Evolutionary conservation across 108 stramenopile genomes (phyloP).

Genomic region (Fragilariopsis cylindrus): DNA sequence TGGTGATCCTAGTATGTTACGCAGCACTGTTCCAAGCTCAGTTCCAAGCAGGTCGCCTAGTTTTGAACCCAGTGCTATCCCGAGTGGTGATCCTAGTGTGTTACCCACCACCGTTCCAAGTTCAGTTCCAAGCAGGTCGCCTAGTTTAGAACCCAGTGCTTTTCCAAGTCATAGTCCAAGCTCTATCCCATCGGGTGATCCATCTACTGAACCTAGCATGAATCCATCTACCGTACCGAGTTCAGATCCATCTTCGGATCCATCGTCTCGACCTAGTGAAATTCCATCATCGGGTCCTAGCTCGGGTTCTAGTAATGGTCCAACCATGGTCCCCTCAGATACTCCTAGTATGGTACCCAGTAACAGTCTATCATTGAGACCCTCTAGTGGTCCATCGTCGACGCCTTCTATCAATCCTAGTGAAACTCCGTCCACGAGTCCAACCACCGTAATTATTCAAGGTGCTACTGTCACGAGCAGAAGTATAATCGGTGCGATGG

Average conservation of each 20-base stretch:
- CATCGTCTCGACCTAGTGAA: neutral
- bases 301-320: neutral
- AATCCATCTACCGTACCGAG: conserved; percentile 1
- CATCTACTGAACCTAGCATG: neutral
- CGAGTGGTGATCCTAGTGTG: neutral
- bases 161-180: neutral
- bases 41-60: neutral
- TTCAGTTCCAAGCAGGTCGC: neutral
- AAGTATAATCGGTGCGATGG: conserved; percentile 31
- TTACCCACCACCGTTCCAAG: neutral
- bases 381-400: neutral
- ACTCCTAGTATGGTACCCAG: neutral
- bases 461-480: neutral
- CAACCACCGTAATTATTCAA: neutral
- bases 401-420: neutral
- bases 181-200: neutral
- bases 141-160: conserved; percentile 3
- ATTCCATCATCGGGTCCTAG: neutral
- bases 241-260: neutral
- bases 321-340: neutral
- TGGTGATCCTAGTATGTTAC: neutral
- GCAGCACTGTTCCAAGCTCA: neutral
- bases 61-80: conserved; percentile 1
- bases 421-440: neutral
- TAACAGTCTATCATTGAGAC: neutral